Evolutionary conservation across 2,329 filamentous ascomycete species (phyloP), one percentile per base, ranked within the genome.

Genomic region (Cordyceps sp.): DNA sequence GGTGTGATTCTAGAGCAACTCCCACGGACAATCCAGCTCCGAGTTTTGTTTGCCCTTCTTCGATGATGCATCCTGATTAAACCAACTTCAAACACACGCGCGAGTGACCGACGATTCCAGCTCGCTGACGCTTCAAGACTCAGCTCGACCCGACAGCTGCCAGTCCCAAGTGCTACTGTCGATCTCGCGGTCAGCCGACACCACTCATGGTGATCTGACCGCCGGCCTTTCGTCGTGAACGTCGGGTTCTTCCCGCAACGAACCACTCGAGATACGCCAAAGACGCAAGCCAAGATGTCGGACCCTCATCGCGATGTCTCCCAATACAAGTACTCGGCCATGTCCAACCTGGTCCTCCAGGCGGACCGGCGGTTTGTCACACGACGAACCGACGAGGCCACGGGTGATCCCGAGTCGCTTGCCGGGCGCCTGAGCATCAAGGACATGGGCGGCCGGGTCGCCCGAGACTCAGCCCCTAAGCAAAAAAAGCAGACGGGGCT

Each of bases 341-440:
- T 98, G 90, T 98, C 90, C 64, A 98, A 98, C 75, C 79, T 98
- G 84, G 90, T 98, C 54, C 83, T 98, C 73, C 90, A 98, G 81
- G 86, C 85, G 64, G 90, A 98, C 66, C 79, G 86, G 62, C 79
- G 90, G 47, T 96, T 98, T 54, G 79, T 93, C 47, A 84, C 84
- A 41, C 77, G 90, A 54, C 77, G 85, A 48, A 85, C 78, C 45
- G 88, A 98, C 59, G 92, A 98, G 62, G 78, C 84, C 41, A 96
- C 88, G 32, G 90, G 90, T 47, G 90, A 98, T 54, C 92, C 90
- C 32, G 90, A 98, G 62, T 98, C 92, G 36, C 73, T 98, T 36
- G 92, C 90, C 35, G 90, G 90, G 33, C 79, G 86, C 45, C 77
- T 98, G 54, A 88, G 81, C 44, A 88, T 98, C 48, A 73, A 75